Percentiles rank a stretch among this genome's conserved stretches.
These are phyloP conservation scores for Fusarium buharicum DNA, from an alignment of 2,329 filamentous ascomycete genomes.

Conservation along the genomic window DNA sequence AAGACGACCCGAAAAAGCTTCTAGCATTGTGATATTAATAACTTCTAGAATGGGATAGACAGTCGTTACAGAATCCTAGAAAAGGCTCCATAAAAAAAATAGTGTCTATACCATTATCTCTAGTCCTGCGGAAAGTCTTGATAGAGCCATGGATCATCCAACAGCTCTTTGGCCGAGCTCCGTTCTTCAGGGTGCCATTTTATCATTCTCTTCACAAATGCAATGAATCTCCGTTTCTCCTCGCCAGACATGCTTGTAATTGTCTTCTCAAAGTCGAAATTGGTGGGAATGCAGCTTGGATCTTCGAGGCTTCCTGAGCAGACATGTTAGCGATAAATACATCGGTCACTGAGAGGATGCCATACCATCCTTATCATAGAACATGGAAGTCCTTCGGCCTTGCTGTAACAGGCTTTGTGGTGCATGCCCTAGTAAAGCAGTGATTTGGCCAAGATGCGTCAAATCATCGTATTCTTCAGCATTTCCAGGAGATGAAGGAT, in stretches of 20 bases:
- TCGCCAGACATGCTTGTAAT: conserved; percentile 2
- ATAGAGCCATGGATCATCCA: too few species aligned
- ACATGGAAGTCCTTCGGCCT: conserved; percentile 23
- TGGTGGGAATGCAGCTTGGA: too few species aligned
- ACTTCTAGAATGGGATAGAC: too few species aligned
- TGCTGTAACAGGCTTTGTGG: conserved; percentile 2
- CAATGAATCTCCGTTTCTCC: conserved; percentile 13
- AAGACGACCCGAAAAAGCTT: too few species aligned
- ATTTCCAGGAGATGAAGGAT: not conserved
- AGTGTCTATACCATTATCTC: too few species aligned
- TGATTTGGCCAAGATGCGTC: conserved; percentile 20
- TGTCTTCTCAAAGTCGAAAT: too few species aligned
- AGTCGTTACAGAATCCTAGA: too few species aligned
- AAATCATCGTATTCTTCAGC: conserved; percentile 12
- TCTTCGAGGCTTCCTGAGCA: too few species aligned
- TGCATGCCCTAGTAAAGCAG: conserved; percentile 8
- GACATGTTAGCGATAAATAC: not conserved
- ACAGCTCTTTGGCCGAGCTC: conserved; percentile 14
- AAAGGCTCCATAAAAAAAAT: too few species aligned
- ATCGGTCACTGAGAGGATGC: not conserved
- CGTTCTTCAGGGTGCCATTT: conserved; percentile 12
- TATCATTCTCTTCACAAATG: conserved; percentile 20
- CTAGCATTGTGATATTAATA: too few species aligned
- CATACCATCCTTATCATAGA: conserved; percentile 12
- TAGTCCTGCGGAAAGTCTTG: too few species aligned